phyloP scores from a whole-genome alignment of 31 red algal genomes.

The Asparagopsis taxiformis region DNA sequence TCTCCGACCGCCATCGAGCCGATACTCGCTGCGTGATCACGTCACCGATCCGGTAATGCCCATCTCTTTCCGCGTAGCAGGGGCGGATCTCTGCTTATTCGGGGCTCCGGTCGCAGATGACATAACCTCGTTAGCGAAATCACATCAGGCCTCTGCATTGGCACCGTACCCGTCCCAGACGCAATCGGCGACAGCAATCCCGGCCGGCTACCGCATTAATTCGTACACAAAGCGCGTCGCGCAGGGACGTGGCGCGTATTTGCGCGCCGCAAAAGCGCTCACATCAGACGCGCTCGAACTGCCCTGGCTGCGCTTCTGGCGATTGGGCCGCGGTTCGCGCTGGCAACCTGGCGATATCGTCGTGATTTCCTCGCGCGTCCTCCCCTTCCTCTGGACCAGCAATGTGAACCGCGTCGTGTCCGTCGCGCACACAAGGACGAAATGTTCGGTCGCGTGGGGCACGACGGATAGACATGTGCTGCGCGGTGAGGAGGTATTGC shows the following conservation, averaged over 20 bases:
- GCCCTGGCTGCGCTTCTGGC: conserved; percentile 54
- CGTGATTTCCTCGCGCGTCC: conserved; percentile 38
- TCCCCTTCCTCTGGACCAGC: conserved; percentile 46
- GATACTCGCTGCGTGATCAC: too few species aligned
- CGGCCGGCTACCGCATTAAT: conserved; percentile 22
- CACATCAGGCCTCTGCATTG: neutral
- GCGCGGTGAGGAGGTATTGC: conserved; percentile 40
- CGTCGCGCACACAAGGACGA: too few species aligned
- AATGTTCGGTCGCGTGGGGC: conserved; percentile 29
- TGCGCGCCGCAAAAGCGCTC: conserved; percentile 21
- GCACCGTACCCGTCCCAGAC: conserved; percentile 7
- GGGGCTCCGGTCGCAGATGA: conserved; percentile 5
- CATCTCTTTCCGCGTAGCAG: conserved; percentile 7
- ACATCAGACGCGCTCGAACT: conserved; percentile 26
- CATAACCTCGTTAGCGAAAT: conserved; percentile 1
- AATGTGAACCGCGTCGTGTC: conserved; percentile 50
- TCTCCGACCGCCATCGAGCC: too few species aligned
- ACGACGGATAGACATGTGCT: conserved; percentile 45
- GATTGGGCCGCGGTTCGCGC: neutral
- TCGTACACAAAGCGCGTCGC: conserved; percentile 10
- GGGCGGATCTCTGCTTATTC: conserved; percentile 6
- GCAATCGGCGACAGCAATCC: neutral
- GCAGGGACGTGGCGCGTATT: neutral
- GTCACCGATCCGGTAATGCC: too few species aligned
- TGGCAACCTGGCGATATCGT: conserved; percentile 30